Percentiles rank a stretch among this genome's conserved stretches.
phyloP scores from a whole-genome alignment of 108 stramenopile species.

The Aureococcus anophagefferens region DNA sequence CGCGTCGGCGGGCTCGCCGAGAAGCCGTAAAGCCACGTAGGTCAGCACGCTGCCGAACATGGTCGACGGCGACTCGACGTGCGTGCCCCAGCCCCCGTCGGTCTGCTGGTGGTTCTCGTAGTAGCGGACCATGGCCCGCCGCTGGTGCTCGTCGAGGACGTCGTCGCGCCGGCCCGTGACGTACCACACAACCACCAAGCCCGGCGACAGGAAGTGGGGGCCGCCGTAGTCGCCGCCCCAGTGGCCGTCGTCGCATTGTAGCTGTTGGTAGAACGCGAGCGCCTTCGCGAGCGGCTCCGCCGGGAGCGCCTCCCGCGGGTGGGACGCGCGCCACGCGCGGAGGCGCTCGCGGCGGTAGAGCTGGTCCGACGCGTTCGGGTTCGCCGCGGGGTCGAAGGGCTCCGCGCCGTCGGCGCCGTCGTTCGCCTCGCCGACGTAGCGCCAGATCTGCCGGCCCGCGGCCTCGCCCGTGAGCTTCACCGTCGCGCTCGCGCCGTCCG shows the following conservation, averaged over 20 bases:
- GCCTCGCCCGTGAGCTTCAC: not conserved
- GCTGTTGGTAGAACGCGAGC: constrained; percentile 62
- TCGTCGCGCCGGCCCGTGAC: constrained; percentile 10
- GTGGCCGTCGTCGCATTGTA: constrained; percentile 79
- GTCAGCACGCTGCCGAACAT: constrained; percentile 90
- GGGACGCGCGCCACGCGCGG: not conserved
- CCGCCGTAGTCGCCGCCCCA: constrained; percentile 97
- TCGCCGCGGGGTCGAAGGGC: not conserved
- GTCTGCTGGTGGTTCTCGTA: constrained; percentile 84
- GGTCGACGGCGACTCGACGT: constrained; percentile 90
- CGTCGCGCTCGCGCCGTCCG: not conserved
- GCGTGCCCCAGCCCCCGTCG: constrained; percentile 98
- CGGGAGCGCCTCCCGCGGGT: not conserved
- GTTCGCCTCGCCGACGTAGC: not conserved
- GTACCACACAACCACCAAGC: constrained; percentile 77
- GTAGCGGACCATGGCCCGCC: constrained; percentile 58
- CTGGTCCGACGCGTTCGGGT: not conserved
- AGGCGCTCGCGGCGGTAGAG: not conserved
- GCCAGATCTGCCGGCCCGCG: not conserved
- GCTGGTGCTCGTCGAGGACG: constrained; percentile 2
- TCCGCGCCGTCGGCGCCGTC: not conserved
- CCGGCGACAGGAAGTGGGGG: constrained; percentile 93
- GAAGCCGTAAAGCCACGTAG: constrained; percentile 78
- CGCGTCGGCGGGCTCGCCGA: constrained; percentile 50
- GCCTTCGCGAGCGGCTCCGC: constrained; percentile 54